Percentiles rank a stretch among this genome's conserved stretches.
phyloP scores from a whole-genome alignment of 257 asterid genomes.

The Anisodus acutangulus region DNA sequence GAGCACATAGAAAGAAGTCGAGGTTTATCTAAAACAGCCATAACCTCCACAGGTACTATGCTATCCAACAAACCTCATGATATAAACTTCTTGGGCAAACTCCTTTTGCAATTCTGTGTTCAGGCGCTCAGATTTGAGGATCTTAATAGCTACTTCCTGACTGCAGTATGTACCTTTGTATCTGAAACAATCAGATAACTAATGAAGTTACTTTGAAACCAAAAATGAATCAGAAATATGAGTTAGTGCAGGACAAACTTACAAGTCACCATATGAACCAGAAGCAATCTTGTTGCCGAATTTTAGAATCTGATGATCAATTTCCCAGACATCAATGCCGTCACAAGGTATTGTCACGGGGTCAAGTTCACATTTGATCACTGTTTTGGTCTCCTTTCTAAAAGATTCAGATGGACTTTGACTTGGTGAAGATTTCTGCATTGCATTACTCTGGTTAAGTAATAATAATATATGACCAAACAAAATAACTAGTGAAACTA shows the following conservation, averaged over 20 bases:
- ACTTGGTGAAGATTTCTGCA: conserved; percentile 49
- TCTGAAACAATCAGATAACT: conserved; percentile 47
- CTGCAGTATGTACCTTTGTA: conserved; percentile 85
- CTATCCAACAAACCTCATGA: conserved; percentile 75
- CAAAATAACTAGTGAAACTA: not conserved
- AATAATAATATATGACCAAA: not conserved
- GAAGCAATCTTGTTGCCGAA: conserved; percentile 53
- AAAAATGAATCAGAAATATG: conserved; percentile 27
- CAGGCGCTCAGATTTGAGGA: conserved; percentile 89
- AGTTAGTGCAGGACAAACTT: conserved; percentile 31
- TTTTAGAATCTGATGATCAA: conserved; percentile 49
- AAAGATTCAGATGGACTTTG: conserved; percentile 42
- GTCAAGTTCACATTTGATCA: conserved; percentile 46
- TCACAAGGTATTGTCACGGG: conserved; percentile 52
- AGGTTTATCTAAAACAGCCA: not conserved
- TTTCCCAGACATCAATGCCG: conserved; percentile 60
- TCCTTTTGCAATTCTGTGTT: conserved; percentile 85
- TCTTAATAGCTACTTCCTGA: conserved; percentile 96
- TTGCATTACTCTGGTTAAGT: not conserved
- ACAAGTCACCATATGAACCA: conserved; percentile 61
- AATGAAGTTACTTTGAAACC: conserved; percentile 31
- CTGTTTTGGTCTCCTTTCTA: conserved; percentile 34
- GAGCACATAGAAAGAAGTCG: not conserved
- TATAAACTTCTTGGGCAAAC: conserved; percentile 95
- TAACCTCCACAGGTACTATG: conserved; percentile 16